Evolutionary conservation across 352 stramenopile species (phyloP), one percentile per base, ranked within the genome.

Genomic region (Thalassiosira sp.): DNA sequence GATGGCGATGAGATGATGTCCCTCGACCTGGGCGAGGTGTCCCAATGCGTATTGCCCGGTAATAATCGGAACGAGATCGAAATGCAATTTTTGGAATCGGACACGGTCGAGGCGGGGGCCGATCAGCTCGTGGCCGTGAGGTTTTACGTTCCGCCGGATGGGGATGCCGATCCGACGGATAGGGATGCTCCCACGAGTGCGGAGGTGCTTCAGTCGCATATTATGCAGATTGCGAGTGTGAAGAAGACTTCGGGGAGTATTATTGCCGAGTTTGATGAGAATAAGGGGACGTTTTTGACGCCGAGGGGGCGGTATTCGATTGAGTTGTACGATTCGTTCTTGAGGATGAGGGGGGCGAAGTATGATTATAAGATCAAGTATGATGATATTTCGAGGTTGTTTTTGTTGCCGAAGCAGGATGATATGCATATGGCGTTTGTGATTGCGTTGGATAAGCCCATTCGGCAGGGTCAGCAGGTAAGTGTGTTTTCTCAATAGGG

Each of bases 301-400:
- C 97, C 97, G 37, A 91, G 97, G 59, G 97, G 97, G 45, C 92
- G 96, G 69, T 99, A 99, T 75, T 94, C 91, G 5, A 95, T 99
- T 62, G 96, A 99, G 86, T 95, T 99, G 81, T 86, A 99, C 88
- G 88, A 91, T 70, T 90, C 91, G 54, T 99, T 98, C 84, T 86
- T 99, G 75, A 95, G 97, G 52, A 98, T 99, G 90, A 84, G 93
- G 69, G 96, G 96, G 79, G 97, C 97, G 77, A 98, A 97, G 72
- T 99, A 99, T 85, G 96, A 99, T 91, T 98, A 98, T 94, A 98
- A 99, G 89, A 99, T 99, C 81, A 85, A 97, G 87, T 99, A 99
- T 91, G 96, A 97, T 59, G 97, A 99, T 84, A 98, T 99, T 81
- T 98, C 97, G 69, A 94, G 97, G 25, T 96, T 98, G 56, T 99